phyloP scores from a whole-genome alignment of 805 yeast genomes.

The Saturnispora dispora region DNA sequence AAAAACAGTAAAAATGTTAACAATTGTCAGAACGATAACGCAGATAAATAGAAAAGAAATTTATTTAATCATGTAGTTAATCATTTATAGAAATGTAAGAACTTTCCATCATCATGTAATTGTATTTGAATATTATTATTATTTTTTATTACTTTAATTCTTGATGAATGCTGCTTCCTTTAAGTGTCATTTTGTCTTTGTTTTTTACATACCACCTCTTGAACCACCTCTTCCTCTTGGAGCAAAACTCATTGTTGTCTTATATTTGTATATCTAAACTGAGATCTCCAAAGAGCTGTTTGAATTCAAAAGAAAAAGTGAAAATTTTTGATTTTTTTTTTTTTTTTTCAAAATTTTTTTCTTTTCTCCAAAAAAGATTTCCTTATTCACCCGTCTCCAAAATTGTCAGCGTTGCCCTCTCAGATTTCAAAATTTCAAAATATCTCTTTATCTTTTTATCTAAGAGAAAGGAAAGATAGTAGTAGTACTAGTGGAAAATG shows the following conservation, averaged over 20 bases:
- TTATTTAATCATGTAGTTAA: constrained; percentile 3
- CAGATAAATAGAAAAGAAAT: constrained; percentile 5
- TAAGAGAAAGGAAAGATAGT: not conserved
- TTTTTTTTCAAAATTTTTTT: not conserved
- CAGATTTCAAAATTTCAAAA: not conserved
- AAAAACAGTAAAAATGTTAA: not conserved
- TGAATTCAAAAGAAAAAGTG: not conserved
- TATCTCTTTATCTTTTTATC: not conserved
- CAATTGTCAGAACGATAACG: constrained; percentile 7
- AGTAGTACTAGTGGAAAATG: not conserved
- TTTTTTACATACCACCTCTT: constrained; percentile 29
- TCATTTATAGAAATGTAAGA: constrained; percentile 3
- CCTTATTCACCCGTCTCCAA: not conserved
- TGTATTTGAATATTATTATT: not conserved
- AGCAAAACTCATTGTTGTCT: constrained; percentile 47
- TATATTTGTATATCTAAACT: constrained; percentile 1
- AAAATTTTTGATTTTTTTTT: not conserved
- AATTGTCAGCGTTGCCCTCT: not conserved
- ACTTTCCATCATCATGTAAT: not conserved
- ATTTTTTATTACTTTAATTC: no score
- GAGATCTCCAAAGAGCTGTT: not conserved
- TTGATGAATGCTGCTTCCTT: no score
- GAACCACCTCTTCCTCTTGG: constrained; percentile 44
- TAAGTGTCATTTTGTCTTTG: no score
- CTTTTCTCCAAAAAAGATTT: no score